Evolutionary conservation across 495 filamentous ascomycete genomes (phyloP).

Genomic region (Terfezia boudieri): DNA sequence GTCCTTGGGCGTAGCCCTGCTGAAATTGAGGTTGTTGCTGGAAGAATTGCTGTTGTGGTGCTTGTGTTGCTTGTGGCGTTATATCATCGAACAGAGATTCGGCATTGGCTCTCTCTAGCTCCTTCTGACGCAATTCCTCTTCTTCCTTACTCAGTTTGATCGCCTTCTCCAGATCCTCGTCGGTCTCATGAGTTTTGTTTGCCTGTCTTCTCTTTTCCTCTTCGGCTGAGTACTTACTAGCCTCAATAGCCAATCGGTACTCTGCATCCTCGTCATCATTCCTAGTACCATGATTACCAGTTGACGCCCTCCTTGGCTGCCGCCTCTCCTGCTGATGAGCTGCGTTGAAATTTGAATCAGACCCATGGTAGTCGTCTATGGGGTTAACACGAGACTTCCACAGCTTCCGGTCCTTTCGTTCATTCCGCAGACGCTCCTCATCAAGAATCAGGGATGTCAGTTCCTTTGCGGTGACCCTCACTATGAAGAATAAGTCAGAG

Average conservation of each 20-base stretch:
- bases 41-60: constrained; percentile 48
- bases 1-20: constrained; percentile 90
- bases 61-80: constrained; percentile 30
- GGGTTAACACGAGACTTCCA: constrained; percentile 95
- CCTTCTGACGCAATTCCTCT: constrained; percentile 64
- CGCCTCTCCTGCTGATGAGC: constrained; percentile 21
- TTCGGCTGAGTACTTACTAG: constrained; percentile 86
- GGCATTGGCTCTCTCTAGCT: constrained; percentile 78
- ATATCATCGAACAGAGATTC: constrained; percentile 64
- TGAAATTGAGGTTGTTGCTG: constrained; percentile 37
- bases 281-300: constrained; percentile 3
- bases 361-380: constrained; percentile 49
- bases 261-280: constrained; percentile 81
- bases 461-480: constrained; percentile 89
- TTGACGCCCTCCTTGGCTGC: constrained; percentile 14
- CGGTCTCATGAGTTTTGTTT: constrained; percentile 30
- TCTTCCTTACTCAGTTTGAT: constrained; percentile 88
- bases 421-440: constrained; percentile 77
- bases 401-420: constrained; percentile 73
- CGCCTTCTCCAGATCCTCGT: constrained; percentile 80
- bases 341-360: constrained; percentile 19
- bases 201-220: constrained; percentile 55
- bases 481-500: constrained; percentile 24
- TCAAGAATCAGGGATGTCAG: constrained; percentile 83
- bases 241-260: constrained; percentile 80